phyloP scores from a whole-genome alignment of 495 filamentous ascomycete species.

The Cercophora newfieldiana region DNA sequence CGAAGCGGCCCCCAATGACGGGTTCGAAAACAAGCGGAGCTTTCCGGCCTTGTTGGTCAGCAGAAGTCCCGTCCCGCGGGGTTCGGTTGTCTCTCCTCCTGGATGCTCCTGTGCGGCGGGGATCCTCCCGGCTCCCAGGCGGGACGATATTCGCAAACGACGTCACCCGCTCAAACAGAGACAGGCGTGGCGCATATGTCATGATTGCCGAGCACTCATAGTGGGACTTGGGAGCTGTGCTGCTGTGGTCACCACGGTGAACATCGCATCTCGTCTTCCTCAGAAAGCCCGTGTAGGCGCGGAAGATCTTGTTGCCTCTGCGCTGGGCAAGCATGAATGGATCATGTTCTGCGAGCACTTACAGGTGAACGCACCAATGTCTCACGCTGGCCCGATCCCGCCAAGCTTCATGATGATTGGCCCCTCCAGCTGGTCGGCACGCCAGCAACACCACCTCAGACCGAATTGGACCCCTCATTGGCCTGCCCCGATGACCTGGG shows the following conservation, averaged over 20 bases:
- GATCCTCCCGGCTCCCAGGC: not conserved
- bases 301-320: not conserved
- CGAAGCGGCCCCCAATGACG: not conserved
- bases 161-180: not conserved
- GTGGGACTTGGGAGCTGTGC: too few species aligned
- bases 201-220: not conserved
- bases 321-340: too few species aligned
- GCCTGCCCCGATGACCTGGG: not conserved
- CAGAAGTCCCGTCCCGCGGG: not conserved
- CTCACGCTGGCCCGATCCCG: not conserved
- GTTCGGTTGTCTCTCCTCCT: not conserved
- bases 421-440: not conserved
- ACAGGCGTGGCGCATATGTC: not conserved
- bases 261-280: not conserved
- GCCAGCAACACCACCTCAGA: conserved; percentile 7
- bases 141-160: not conserved
- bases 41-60: not conserved
- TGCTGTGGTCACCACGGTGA: not conserved
- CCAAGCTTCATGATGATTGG: conserved; percentile 3
- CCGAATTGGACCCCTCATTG: not conserved
- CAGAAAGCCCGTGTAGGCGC: too few species aligned
- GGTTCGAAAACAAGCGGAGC: not conserved
- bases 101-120: not conserved
- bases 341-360: not conserved
- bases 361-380: not conserved